Evolutionary conservation across 1,139 yeast species (phyloP).

Genomic region (Kurtzmaniella quercitrusa): DNA sequence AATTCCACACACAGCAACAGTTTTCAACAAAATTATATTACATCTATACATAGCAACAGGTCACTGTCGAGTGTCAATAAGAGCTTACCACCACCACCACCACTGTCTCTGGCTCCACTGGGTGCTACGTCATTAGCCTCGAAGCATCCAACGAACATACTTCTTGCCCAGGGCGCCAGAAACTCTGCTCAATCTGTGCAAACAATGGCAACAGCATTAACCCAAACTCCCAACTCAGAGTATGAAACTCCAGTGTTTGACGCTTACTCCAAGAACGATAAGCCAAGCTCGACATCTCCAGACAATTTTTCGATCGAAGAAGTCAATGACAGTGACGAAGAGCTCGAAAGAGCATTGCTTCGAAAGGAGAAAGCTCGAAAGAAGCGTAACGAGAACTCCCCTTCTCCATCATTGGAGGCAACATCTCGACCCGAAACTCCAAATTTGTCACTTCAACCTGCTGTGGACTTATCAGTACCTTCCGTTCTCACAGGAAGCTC

Average conservation of each 20-base stretch:
- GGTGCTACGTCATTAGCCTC: constrained; percentile 2
- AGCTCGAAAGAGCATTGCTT: constrained; percentile 15
- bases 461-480: constrained; percentile 2
- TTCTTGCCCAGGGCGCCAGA: constrained; percentile 2
- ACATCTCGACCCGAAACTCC: constrained; percentile 8
- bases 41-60: constrained; percentile 1
- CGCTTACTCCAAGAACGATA: neutral
- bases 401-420: constrained; percentile 1
- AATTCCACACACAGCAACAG: neutral
- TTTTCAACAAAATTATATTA: neutral
- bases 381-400: neutral
- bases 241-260: constrained; percentile 4
- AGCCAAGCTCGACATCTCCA: constrained; percentile 3
- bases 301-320: constrained; percentile 37
- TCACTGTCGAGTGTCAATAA: constrained; percentile 15
- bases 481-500: neutral
- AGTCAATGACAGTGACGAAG: constrained; percentile 40
- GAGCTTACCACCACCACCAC: constrained; percentile 30
- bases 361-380: neutral
- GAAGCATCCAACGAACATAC: neutral
- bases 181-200: constrained; percentile 15
- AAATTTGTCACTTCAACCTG: constrained; percentile 5
- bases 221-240: neutral
- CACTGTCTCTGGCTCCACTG: constrained; percentile 6
- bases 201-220: constrained; percentile 9